Conservation (phyloP, 1,284 basidiomycete species). For the Malassezia arunalokei region DNA sequence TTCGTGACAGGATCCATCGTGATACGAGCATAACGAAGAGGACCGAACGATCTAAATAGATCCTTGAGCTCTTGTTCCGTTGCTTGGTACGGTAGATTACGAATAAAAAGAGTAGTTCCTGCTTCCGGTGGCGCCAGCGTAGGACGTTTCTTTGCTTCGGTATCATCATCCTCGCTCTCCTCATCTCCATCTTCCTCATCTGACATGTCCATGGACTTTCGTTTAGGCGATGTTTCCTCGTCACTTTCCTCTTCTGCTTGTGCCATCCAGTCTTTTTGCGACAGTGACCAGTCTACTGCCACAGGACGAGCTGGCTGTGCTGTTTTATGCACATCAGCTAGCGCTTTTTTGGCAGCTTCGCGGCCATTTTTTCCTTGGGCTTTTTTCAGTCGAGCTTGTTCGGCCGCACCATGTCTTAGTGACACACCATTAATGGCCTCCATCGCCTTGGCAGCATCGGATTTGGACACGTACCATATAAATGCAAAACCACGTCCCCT, state of each 20-base stretch:
- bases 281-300: constrained; percentile 91
- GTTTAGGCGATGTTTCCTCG: not conserved
- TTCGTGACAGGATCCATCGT: constrained; percentile 72
- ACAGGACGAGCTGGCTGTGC: constrained; percentile 56
- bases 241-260: constrained; percentile 42
- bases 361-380: constrained; percentile 55
- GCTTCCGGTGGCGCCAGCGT: constrained; percentile 32
- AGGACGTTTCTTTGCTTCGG: constrained; percentile 41
- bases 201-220: constrained; percentile 19
- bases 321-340: constrained; percentile 21
- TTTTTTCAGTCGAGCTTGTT: constrained; percentile 56
- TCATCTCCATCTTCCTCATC: constrained; percentile 6
- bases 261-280: constrained; percentile 81
- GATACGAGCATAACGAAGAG: constrained; percentile 82
- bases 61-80: constrained; percentile 40
- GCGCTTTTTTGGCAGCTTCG: constrained; percentile 54
- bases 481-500: constrained; percentile 73
- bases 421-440: constrained; percentile 71
- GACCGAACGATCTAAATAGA: constrained; percentile 59
- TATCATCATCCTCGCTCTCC: constrained; percentile 48
- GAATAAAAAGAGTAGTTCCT: constrained; percentile 83
- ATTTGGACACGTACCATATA: constrained; percentile 78
- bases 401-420: constrained; percentile 57
- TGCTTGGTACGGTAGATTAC: constrained; percentile 83
- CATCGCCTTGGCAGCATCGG: constrained; percentile 74